Base-by-base conservation (phyloP, 2,329 filamentous ascomycete genomes). In the Penicillium sumatraense region DNA sequence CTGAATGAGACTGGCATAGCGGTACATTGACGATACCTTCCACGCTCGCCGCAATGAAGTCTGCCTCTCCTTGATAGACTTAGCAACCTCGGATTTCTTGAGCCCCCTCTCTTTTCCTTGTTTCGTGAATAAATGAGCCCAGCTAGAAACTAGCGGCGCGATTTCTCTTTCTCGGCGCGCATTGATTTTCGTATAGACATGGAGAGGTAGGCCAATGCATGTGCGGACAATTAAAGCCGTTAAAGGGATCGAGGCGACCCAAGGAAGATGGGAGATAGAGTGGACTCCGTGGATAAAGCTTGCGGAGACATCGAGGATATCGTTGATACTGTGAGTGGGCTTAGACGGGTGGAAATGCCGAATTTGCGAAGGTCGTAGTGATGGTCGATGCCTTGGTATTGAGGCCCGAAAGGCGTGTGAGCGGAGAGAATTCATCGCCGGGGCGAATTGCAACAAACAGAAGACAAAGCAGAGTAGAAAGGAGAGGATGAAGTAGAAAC, bases 201-300 rank as follows among this genome's bases (percentile, higher is more conserved):
- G 68, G 10, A 83, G 54, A 3, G 82, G 81, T 9, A 81, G 69
- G 38, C 80, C 75, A 48, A 85, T 67, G 6, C 73, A 52, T 16
- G 69, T 73, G 45, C 84, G 81, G 2, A 85, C 73, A 14, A 80
- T 47, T 36, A 86, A 64, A 3, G 84, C 83, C 3, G 81, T 77
- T 50, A 84, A 68, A 4, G 84, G 84, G 38, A 87, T 78, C 18
- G 81, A 79, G 11, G 75, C 72, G 7, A 72, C 80, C 84, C 84
- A 87, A 51, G 83, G 76, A 2, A 86, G 72, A 40, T 76, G 72
- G 14, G 75, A 78, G 36, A 74, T 10, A 20, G 67, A 67, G 64
- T 86, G 82, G 72, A 91, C 62, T 23, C 73, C 62, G 52, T 80
- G 72, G 50, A 85, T 73, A 54, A 81, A 65, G 47, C 70, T 68